These are phyloP conservation scores for Decorospora gaudefroyi DNA, from an alignment of 2,329 filamentous ascomycete species.

Conservation along the genomic window DNA sequence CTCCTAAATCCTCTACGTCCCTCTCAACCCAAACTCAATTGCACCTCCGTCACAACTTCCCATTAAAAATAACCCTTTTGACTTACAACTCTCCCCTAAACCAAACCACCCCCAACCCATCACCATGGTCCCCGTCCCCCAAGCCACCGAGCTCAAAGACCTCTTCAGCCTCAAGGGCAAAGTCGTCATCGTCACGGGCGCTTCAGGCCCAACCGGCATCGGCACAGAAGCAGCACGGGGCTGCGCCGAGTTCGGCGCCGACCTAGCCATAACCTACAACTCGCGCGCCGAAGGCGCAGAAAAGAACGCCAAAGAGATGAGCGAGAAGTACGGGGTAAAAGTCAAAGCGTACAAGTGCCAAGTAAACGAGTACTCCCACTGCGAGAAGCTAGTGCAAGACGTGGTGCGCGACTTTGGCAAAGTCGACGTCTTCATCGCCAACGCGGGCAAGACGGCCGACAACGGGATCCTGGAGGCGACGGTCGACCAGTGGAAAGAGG, in stretches of 20 bases:
- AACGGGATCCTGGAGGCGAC: constrained; percentile 70
- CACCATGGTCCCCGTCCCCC: constrained; percentile 56
- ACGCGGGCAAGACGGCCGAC: constrained; percentile 72
- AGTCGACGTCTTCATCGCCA: constrained; percentile 70
- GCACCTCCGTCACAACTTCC: constrained; percentile 10
- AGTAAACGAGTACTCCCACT: constrained; percentile 61
- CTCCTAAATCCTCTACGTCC: constrained; percentile 15
- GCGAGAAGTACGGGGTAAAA: constrained; percentile 65
- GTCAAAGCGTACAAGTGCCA: constrained; percentile 70
- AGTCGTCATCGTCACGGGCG: constrained; percentile 58
- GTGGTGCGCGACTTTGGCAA: constrained; percentile 71
- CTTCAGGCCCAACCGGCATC: constrained; percentile 67
- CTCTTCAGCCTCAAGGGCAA: constrained; percentile 59
- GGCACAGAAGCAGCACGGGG: constrained; percentile 69
- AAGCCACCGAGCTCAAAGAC: constrained; percentile 62
- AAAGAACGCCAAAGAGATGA: constrained; percentile 67
- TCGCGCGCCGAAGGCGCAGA: constrained; percentile 65
- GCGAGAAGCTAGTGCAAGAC: constrained; percentile 61
- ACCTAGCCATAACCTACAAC: constrained; percentile 69
- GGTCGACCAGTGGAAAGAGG: constrained; percentile 72
- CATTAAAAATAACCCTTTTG: not conserved
- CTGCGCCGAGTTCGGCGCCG: constrained; percentile 66
- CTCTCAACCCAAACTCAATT: constrained; percentile 19
- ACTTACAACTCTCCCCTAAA: constrained; percentile 4
- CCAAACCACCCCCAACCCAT: constrained; percentile 49